These are phyloP conservation scores for Penicillium egyptiacum DNA, from an alignment of 495 filamentous ascomycete genomes.

Conservation along the genomic window DNA sequence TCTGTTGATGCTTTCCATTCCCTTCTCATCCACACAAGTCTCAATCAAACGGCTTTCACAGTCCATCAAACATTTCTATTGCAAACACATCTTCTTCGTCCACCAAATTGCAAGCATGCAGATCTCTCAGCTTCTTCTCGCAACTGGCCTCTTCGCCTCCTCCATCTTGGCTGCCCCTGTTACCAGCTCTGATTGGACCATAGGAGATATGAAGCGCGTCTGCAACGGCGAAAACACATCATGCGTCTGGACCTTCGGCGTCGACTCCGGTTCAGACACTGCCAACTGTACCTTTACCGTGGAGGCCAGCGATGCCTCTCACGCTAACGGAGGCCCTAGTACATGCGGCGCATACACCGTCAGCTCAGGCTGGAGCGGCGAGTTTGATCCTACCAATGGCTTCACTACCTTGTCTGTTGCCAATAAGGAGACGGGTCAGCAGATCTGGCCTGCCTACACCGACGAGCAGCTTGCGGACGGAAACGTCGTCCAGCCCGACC, in stretches of 20 bases:
- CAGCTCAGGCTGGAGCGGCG: conserved; percentile 56
- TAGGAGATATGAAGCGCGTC: conserved; percentile 45
- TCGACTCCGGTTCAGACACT: conserved; percentile 38
- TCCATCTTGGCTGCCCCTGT: conserved; percentile 41
- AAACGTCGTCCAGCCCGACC: conserved; percentile 49
- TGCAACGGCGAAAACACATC: conserved; percentile 47
- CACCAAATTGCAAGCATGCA: conserved; percentile 43
- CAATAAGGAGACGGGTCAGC: conserved; percentile 31
- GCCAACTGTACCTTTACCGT: conserved; percentile 45
- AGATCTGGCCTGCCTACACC: conserved; percentile 51
- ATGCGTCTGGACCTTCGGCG: conserved; percentile 50
- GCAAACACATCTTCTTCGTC: not conserved
- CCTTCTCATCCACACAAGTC: not conserved
- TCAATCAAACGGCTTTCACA: not conserved
- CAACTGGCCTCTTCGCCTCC: conserved; percentile 38
- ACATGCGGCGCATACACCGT: conserved; percentile 51
- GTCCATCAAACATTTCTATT: not conserved
- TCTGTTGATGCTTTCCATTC: not conserved
- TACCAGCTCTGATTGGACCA: conserved; percentile 46
- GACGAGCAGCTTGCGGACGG: conserved; percentile 48
- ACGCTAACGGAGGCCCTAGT: conserved; percentile 37
- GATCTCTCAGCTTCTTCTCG: conserved; percentile 39
- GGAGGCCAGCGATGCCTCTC: conserved; percentile 39
- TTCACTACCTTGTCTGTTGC: conserved; percentile 55
- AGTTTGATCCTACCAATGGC: conserved; percentile 52